phyloP scores from a whole-genome alignment of 257 asterid species.

The Pogostemon cablin region DNA sequence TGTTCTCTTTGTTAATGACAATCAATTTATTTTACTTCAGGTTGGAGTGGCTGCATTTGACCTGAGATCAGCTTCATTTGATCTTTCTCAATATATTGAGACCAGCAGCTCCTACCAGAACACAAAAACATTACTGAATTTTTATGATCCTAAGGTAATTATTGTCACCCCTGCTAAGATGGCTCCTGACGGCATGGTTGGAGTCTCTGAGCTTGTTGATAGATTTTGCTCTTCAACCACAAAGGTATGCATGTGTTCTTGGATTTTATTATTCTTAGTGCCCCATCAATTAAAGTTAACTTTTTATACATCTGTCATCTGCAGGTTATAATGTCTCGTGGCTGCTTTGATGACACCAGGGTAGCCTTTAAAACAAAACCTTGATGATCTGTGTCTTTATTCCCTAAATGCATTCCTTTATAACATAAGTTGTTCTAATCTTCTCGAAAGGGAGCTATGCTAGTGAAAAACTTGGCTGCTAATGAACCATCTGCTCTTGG shows the following conservation, averaged over 20 bases:
- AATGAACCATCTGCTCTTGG: constrained; percentile 97
- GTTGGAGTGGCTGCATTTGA: constrained; percentile 98
- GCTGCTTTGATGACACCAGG: constrained; percentile 97
- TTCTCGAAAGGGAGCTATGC: constrained; percentile 70
- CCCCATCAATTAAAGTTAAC: constrained; percentile 26
- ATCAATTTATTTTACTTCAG: constrained; percentile 40
- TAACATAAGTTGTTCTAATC: constrained; percentile 37
- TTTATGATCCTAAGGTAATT: constrained; percentile 84
- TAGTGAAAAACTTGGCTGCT: constrained; percentile 87
- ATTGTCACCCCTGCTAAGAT: constrained; percentile 83
- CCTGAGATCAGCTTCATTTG: constrained; percentile 91
- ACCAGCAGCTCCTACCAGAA: constrained; percentile 92
- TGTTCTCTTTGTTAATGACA: constrained; percentile 21
- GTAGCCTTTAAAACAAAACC: constrained; percentile 44
- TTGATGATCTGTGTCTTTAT: constrained; percentile 20
- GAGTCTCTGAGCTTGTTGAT: constrained; percentile 88
- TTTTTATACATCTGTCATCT: constrained; percentile 26
- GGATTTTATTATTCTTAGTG: constrained; percentile 24
- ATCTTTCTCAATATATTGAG: constrained; percentile 97
- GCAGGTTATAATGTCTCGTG: constrained; percentile 80
- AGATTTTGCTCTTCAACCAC: constrained; percentile 67
- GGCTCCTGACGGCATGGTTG: constrained; percentile 94
- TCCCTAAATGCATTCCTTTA: constrained; percentile 27
- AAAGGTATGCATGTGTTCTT: constrained; percentile 52
- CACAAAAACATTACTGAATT: constrained; percentile 86